Percentiles rank a stretch among this genome's conserved stretches.
phyloP scores from a whole-genome alignment of 768 basidiomycete genomes.

The Suillus subalutaceus region DNA sequence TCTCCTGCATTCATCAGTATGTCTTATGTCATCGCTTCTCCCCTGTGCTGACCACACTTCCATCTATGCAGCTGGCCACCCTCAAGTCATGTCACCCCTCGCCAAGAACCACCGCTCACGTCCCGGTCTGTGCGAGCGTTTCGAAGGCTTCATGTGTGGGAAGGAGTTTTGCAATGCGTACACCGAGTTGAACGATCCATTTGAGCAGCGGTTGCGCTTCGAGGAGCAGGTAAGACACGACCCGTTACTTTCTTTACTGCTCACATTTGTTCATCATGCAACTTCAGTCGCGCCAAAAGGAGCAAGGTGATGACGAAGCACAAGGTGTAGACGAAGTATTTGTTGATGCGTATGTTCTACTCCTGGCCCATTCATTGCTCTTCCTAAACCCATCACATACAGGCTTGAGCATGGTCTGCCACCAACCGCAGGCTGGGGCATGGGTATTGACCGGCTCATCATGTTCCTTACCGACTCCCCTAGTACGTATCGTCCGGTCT shows the following conservation, averaged over 20 bases:
- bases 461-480: conserved; percentile 99
- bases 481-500: conserved; percentile 51
- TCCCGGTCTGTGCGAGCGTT: conserved; percentile 96
- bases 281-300: conserved; percentile 82
- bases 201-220: conserved; percentile 93
- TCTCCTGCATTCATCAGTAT: conserved; percentile 93
- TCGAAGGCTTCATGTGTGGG: conserved; percentile 97
- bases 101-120: conserved; percentile 99
- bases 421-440: conserved; percentile 96
- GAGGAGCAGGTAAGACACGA: conserved; percentile 75
- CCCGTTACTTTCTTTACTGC: not conserved
- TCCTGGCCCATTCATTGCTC: conserved; percentile 6
- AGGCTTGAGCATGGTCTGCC: conserved; percentile 97
- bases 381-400: conserved; percentile 2
- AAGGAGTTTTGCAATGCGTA: conserved; percentile 99
- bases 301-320: conserved; percentile 96
- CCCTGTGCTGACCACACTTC: conserved; percentile 12
- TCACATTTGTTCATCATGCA: conserved; percentile 6
- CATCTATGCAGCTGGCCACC: conserved; percentile 77
- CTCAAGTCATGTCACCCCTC: conserved; percentile 99
- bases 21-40: conserved; percentile 15
- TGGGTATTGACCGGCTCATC: conserved; percentile 94
- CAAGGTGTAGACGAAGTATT: conserved; percentile 97
- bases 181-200: conserved; percentile 99
- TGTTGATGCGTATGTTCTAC: conserved; percentile 79